Evolutionary conservation across 129 eudicot species (phyloP), one percentile per base, ranked within the genome.

Genomic region (Flaveria ramosissima): DNA sequence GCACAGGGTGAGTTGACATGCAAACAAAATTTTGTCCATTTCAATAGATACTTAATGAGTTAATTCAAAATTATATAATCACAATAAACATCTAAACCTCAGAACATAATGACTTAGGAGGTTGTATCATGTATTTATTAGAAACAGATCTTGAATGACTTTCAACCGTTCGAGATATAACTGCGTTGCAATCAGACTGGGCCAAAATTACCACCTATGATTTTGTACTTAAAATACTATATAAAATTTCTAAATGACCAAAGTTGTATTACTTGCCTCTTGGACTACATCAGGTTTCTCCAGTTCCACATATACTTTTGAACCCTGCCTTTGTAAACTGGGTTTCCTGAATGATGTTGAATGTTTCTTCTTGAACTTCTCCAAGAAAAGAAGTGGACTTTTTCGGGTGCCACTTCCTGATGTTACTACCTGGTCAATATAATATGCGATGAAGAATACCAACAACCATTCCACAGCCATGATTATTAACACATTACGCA

Each of bases 211-310:
- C 66, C 39, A 21, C 66, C 66, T 60, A 21, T 10, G 16, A 43
- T 65, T 65, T 65, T 50, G 66, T 67, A 67, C 68, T 68, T 20
- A 4, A 76, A 3, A 30, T 30, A 64, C 21, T n/a, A 13, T 12
- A n/a, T 24, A 78, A 67, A 45, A 10, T n/a, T 20, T 32, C 7
- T 47, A 36, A 21, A 24, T 2, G 2, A 20, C 24, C 6, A 80
- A 60, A 32, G 46, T 55, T 42, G 36, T 50, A 14, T 10, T 79
- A 60, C 69, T 46, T 82, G 84, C 98, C 96, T 94, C 98, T 85
- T 94, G 96, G 65, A 46, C 73, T 21, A 94, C 96, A 89, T 94
- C 98, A 68, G 83, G 86, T 83, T 91, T 91, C 70, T 94, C 96
- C 85, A 84, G 45, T 82, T 89, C 84, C 57, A 81, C 84, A 68